phyloP scores from a whole-genome alignment of 2,329 filamentous ascomycete genomes.

The Sporothrix variecibatus region DNA sequence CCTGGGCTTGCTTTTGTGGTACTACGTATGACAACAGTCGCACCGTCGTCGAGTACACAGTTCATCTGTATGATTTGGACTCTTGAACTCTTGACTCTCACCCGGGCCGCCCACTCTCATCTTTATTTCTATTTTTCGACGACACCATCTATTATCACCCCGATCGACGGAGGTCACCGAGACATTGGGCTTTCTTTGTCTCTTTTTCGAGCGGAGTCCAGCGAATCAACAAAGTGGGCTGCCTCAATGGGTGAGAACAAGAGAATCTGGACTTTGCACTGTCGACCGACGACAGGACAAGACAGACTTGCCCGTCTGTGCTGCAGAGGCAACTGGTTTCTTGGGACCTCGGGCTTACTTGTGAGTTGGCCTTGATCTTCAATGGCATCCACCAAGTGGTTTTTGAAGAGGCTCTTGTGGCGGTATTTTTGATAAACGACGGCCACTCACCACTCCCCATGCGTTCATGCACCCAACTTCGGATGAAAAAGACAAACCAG shows the following conservation, averaged over 20 bases:
- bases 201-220: not conserved
- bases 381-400: no score
- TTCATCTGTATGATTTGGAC: not conserved
- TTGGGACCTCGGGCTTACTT: not conserved
- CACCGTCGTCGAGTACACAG: not conserved
- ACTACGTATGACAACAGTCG: constrained; percentile 4
- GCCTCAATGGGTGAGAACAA: not conserved
- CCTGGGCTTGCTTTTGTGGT: not conserved
- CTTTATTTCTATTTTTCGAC: not conserved
- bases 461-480: not conserved
- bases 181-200: not conserved
- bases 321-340: not conserved
- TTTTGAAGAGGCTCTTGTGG: not conserved
- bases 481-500: no score
- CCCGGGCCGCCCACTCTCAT: not conserved
- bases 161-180: not conserved
- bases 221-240: not conserved
- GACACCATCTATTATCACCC: not conserved
- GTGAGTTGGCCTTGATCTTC: not conserved
- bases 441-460: not conserved
- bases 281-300: not conserved
- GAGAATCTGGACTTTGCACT: not conserved
- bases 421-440: not conserved
- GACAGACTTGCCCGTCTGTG: not conserved
- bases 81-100: not conserved